A percentile compares a stretch with the other conserved stretches of the same genome.
Conservation (phyloP, 805 yeast species). For the Kuraishia ogatae region DNA sequence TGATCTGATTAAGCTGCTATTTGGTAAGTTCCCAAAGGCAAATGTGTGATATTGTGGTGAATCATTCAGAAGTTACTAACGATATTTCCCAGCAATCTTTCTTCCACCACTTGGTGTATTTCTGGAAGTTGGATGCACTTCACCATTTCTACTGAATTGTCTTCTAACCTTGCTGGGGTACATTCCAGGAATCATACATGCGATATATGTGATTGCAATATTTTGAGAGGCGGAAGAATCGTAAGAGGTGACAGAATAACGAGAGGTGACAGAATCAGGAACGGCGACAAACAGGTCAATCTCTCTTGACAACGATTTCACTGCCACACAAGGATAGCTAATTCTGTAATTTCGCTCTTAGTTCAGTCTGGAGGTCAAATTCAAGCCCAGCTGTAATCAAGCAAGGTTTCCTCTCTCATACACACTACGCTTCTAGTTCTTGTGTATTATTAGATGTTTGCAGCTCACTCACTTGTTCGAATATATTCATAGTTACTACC, state of each 20-base stretch:
- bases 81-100: constrained; percentile 27
- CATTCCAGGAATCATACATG: constrained; percentile 67
- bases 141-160: constrained; percentile 40
- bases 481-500: too few species aligned
- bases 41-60: too few species aligned
- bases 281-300: too few species aligned
- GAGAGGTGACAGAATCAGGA: background rate
- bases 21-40: constrained; percentile 10
- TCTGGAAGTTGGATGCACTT: constrained; percentile 38
- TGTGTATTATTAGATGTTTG: too few species aligned
- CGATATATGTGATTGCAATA: constrained; percentile 40
- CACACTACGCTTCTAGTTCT: too few species aligned
- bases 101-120: constrained; percentile 54
- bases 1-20: constrained; percentile 36
- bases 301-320: too few species aligned
- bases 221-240: background rate
- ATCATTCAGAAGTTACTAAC: background rate
- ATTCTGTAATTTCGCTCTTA: too few species aligned
- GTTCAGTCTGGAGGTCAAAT: too few species aligned
- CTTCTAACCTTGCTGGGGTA: constrained; percentile 65
- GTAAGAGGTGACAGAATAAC: background rate
- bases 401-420: too few species aligned
- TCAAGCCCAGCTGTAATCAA: too few species aligned
- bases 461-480: too few species aligned
- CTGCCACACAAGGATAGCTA: too few species aligned